Evolutionary conservation across 2,329 filamentous ascomycete genomes (phyloP).

Genomic region (Cordyceps tenuipes): DNA sequence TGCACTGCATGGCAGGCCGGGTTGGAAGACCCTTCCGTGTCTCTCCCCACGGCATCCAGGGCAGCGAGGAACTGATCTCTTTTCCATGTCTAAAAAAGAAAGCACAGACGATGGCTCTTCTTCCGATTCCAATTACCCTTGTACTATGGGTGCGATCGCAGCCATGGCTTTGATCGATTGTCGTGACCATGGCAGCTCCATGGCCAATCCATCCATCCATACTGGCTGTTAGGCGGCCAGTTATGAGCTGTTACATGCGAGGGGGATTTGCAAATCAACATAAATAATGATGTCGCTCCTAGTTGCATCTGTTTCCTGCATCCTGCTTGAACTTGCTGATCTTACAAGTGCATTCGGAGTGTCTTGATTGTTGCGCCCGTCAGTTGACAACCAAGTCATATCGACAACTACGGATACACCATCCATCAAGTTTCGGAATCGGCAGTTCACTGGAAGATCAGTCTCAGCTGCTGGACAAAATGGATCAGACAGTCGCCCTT

Average conservation of each 20-base stretch:
- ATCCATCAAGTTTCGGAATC: neutral
- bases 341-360: neutral
- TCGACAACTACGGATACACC: neutral
- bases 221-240: neutral
- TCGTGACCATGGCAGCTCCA: too few species aligned
- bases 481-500: conserved; percentile 5
- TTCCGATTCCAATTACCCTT: neutral
- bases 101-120: neutral
- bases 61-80: neutral
- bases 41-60: neutral
- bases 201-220: neutral
- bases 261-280: neutral
- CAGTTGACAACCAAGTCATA: neutral
- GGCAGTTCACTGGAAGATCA: neutral
- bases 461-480: neutral
- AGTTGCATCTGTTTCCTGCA: too few species aligned
- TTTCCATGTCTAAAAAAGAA: neutral
- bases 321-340: neutral
- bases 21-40: neutral
- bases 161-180: neutral
- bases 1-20: neutral
- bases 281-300: neutral
- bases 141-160: neutral
- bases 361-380: too few species aligned
- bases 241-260: neutral